Conservation (phyloP, 495 filamentous ascomycete species). For the Penicillium coprophilum region DNA sequence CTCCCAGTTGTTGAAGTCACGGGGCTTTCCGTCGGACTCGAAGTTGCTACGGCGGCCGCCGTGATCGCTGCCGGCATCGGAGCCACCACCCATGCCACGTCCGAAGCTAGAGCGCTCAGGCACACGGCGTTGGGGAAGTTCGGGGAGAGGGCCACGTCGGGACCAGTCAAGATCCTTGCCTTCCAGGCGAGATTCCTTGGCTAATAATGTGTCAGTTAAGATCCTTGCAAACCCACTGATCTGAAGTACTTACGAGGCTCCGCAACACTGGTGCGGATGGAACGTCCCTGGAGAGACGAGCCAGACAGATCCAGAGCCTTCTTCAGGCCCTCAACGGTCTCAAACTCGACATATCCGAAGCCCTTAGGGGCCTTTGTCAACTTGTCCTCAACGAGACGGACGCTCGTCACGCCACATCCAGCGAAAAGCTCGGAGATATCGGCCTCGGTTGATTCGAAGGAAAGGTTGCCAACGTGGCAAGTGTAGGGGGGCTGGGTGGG, state of each 20-base stretch:
- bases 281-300: constrained; percentile 76
- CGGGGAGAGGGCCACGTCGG: constrained; percentile 83
- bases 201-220: constrained; percentile 48
- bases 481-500: constrained; percentile 92
- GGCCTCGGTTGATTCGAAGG: constrained; percentile 81
- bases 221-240: neutral
- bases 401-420: constrained; percentile 79
- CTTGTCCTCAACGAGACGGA: constrained; percentile 95
- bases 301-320: constrained; percentile 82
- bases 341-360: constrained; percentile 96
- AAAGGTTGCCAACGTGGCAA: constrained; percentile 92
- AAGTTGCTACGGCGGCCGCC: constrained; percentile 52
- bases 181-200: constrained; percentile 64
- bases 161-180: constrained; percentile 69
- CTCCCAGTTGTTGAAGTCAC: constrained; percentile 93
- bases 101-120: constrained; percentile 50
- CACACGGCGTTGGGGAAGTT: constrained; percentile 55
- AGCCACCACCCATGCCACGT: constrained; percentile 51
- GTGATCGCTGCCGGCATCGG: constrained; percentile 54
- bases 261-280: constrained; percentile 82
- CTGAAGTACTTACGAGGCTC: constrained; percentile 68
- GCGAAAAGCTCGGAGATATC: constrained; percentile 83
- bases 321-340: constrained; percentile 82
- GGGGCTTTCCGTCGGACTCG: constrained; percentile 75
- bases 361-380: constrained; percentile 90